Base-by-base conservation (phyloP, 305 asterid genomes). In the Solanum aculeatissimum region DNA sequence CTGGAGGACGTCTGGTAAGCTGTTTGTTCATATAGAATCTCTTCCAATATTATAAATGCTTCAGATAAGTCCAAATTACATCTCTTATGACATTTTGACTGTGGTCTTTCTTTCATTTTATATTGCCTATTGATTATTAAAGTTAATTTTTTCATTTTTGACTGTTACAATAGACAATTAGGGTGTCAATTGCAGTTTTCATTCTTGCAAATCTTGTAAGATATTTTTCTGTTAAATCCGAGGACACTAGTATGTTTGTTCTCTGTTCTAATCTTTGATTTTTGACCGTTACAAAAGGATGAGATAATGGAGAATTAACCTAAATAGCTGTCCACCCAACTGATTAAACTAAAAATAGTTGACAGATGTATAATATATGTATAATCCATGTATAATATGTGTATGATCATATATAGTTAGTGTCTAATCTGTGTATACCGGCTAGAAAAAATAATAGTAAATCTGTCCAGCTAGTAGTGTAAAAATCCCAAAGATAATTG, bases 1-100 rank as follows among this genome's bases (percentile, higher is more conserved):
- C 98, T 53, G 99, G 98, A 77, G 99, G 99, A 45, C 98, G 98
- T 86, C 91, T 97, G 93, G 99, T 95, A 89, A 87, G 88, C 84
- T 82, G 66, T 69, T 19, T 47, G 14, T 63, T 38, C 70, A 49
- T 79, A 51, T 84, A 77, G 65, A 77, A 77, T 49, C 65, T 51
- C 65, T 51, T 51, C 82, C 65, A 77, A 85, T 77, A 78, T 80
- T 71, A 79, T 82, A 51, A 72, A 74, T 84, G 84, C 86, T 86
- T 57, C 66, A 69, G 82, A 83, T 60, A 51, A 77, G 65, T 29
- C 14, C 65, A 47, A 49, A 75, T 62, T 77, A 29, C 65, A 27
- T 51, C 65, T 77, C 65, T 51, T 51, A 6, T 6, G 43, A 49
- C 27, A 77, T 77, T 69, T 77, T 77, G 47, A 18, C 29, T 13